These are phyloP conservation scores for Ogataea nakhonphanomensis DNA, from an alignment of 805 yeast genomes.

Conservation along the genomic window DNA sequence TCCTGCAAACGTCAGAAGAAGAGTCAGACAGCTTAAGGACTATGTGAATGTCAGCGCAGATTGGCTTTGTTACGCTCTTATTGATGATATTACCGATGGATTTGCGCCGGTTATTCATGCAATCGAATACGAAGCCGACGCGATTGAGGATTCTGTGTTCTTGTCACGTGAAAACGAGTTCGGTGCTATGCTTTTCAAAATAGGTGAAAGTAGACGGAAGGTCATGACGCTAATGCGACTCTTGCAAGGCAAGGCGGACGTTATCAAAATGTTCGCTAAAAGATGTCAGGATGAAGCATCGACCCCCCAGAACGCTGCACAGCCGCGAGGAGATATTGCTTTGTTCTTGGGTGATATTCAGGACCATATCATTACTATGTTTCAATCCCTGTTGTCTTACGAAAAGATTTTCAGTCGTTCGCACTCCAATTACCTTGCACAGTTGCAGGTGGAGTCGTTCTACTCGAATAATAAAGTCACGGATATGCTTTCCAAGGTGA, in stretches of 20 bases:
- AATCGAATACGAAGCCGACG: conserved; percentile 77
- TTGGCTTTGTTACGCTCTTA: conserved; percentile 78
- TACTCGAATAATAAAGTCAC: conserved; percentile 82
- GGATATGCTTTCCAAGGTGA: conserved; percentile 82
- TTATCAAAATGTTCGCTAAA: conserved; percentile 92
- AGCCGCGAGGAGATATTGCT: conserved; percentile 89
- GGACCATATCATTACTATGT: conserved; percentile 96
- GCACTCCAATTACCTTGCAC: conserved; percentile 90
- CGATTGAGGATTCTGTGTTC: conserved; percentile 82
- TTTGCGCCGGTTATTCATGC: conserved; percentile 79
- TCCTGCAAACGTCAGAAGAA: conserved; percentile 74
- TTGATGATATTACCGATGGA: conserved; percentile 82
- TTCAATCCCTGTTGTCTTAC: conserved; percentile 81
- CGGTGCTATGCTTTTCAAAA: conserved; percentile 69
- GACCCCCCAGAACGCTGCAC: conserved; percentile 31
- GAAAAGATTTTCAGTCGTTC: conserved; percentile 92
- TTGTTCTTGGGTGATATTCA: conserved; percentile 92
- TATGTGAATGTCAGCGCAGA: conserved; percentile 76
- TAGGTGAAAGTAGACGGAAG: conserved; percentile 85
- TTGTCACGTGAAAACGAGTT: conserved; percentile 73
- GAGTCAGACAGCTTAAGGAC: conserved; percentile 75
- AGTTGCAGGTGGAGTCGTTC: conserved; percentile 88
- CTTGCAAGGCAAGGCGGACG: conserved; percentile 92
- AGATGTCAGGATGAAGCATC: conserved; percentile 76
- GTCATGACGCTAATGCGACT: conserved; percentile 91